Evolutionary conservation across 176 grass and related monocot species (phyloP), one percentile per base, ranked within the genome.

Genomic region (Areca catechu): DNA sequence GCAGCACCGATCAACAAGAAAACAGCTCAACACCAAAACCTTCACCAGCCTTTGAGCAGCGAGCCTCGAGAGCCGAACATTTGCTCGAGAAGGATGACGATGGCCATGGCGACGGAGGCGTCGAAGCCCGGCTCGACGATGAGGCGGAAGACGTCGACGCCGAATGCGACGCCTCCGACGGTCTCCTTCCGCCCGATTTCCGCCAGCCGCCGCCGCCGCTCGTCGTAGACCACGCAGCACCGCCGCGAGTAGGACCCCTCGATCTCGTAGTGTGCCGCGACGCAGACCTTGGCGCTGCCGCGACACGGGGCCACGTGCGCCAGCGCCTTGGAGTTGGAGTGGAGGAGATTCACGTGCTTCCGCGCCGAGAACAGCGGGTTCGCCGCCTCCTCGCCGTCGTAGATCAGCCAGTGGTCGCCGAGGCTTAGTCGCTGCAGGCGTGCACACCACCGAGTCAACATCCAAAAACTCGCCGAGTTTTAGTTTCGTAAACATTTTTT

Each of bases 31-130:
- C 34, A 12, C 34, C 9, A 3, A 10, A 43, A 14, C 34, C 7
- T 12, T 12, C 34, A 43, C 34, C 6, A 12, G 34, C 34, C 34
- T 43, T 43, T 43, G 34, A 43, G 10, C 12, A 71, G 23, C 10
- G 68, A 30, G 0, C 56, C 10, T 28, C 56, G 56, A 22, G 71
- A 56, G 0, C 49, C 50, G 63, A 76, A 62, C 84, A 83, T 85
- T 75, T 83, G 85, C 17, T 89, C 85, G 4, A 95, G 80, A 58
- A 95, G 72, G 16, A 95, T 80, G 67, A 95, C 89, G 14, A 95
- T 75, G 66, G 85, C 85, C 89, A 86, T 95, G 72, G 85, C 85
- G 4, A 72, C 66, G 19, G 85, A 65, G n/a, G 78, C 58, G 27
- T 85, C 85, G 4, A 89, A 85, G 16, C 76, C 81, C 0, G 85